These are phyloP conservation scores for Phytomonas serpens DNA, from an alignment of 208 protist species.

Conservation along the genomic window DNA sequence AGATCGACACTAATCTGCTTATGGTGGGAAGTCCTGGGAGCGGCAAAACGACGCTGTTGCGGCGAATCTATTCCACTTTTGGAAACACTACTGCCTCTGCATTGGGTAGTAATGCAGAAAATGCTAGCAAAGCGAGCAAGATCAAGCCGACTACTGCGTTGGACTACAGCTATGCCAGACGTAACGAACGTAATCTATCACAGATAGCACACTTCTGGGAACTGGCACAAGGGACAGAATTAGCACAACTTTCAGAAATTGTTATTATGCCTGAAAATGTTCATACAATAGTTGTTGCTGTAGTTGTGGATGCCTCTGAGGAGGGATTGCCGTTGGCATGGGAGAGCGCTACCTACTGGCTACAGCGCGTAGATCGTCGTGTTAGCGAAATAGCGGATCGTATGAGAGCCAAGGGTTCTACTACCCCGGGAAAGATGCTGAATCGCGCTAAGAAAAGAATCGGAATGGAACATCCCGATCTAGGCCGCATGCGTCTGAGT, in stretches of 20 bases:
- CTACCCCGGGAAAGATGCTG: slow-evolving; percentile 74
- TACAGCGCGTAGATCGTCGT: slow-evolving; percentile 61
- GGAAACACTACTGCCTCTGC: slow-evolving; percentile 20
- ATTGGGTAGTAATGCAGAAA: neutral
- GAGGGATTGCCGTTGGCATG: slow-evolving; percentile 37
- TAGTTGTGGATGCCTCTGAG: slow-evolving; percentile 77
- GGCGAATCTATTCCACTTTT: slow-evolving; percentile 57
- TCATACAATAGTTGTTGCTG: slow-evolving; percentile 47
- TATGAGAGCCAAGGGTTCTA: slow-evolving; percentile 72
- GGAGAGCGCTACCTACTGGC: slow-evolving; percentile 66
- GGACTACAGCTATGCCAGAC: slow-evolving; percentile 79
- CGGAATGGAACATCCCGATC: slow-evolving; percentile 66
- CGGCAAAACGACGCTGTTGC: slow-evolving; percentile 81
- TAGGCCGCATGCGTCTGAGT: slow-evolving; percentile 61
- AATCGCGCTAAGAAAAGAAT: slow-evolving; percentile 41
- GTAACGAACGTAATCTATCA: slow-evolving; percentile 62
- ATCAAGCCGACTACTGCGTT: slow-evolving; percentile 84
- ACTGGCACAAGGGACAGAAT: slow-evolving; percentile 73
- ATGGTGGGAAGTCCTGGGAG: slow-evolving; percentile 55
- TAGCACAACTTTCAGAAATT: slow-evolving; percentile 79
- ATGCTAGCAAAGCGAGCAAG: slow-evolving; percentile 17
- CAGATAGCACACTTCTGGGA: slow-evolving; percentile 90
- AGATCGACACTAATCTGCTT: slow-evolving; percentile 59
- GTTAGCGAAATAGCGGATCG: slow-evolving; percentile 54
- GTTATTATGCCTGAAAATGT: slow-evolving; percentile 83